A percentile compares a stretch with the other conserved stretches of the same genome.
Conservation (phyloP, 371 early-diverging fungal genomes). For the Modicella reniformis region DNA sequence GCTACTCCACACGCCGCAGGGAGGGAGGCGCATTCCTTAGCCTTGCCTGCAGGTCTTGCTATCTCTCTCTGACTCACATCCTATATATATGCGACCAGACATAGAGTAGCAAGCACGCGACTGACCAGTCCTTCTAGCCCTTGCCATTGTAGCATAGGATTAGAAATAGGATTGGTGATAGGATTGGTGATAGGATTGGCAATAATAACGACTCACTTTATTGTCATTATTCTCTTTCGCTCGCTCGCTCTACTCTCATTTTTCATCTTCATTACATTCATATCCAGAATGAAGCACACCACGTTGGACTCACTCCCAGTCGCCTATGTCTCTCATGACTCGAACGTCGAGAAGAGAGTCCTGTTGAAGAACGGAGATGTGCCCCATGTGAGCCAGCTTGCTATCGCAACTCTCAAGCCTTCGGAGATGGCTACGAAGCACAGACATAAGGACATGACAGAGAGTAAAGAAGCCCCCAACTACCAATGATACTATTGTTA, state of each 20-base stretch:
- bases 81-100: no score
- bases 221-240: not conserved
- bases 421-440: slow-evolving; percentile 46
- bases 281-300: slow-evolving; percentile 38
- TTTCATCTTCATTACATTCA: not conserved
- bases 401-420: slow-evolving; percentile 48
- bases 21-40: no score
- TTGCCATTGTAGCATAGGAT: not conserved
- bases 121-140: slow-evolving; percentile 5
- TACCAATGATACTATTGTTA: not conserved
- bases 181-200: no score
- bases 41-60: no score
- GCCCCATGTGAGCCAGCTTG: slow-evolving; percentile 49
- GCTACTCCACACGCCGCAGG: no score
- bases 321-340: slow-evolving; percentile 50
- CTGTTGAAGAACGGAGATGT: slow-evolving; percentile 51
- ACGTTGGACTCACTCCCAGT: slow-evolving; percentile 37
- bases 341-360: slow-evolving; percentile 46
- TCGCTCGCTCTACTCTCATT: not conserved
- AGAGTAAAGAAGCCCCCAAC: slow-evolving; percentile 30
- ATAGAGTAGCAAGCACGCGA: no score
- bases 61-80: slow-evolving; percentile 15
- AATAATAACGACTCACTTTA: no score
- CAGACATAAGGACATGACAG: slow-evolving; percentile 51
- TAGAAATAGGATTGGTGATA: not conserved